Conservation (phyloP, 1,284 basidiomycete genomes). For the Cutaneotrichosporon cutaneum region DNA sequence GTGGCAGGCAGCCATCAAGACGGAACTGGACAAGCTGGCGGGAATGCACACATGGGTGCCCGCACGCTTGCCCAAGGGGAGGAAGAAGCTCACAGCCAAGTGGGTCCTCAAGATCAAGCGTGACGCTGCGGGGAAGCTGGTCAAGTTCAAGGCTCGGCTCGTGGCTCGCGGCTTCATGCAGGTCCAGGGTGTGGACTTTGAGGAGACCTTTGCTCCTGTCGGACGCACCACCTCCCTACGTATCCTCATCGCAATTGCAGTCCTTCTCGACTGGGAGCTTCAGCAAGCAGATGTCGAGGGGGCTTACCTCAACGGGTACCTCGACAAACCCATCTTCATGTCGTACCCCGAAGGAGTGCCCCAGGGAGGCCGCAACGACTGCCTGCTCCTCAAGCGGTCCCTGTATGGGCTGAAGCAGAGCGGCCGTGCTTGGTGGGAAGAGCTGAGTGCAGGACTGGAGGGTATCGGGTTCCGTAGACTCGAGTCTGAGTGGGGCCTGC, state of each 20-base stretch:
- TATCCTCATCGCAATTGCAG: conserved; percentile 52
- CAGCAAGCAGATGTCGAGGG: conserved; percentile 57
- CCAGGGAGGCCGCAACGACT: not conserved
- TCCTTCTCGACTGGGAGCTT: conserved; percentile 52
- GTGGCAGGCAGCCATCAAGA: not conserved
- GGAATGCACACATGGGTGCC: not conserved
- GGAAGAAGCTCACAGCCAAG: not conserved
- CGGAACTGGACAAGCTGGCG: conserved; percentile 1
- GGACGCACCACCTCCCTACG: conserved; percentile 51
- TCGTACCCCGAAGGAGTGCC: conserved; percentile 25
- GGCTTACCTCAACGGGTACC: conserved; percentile 55
- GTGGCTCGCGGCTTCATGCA: conserved; percentile 57
- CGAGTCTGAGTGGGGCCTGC: conserved; percentile 51
- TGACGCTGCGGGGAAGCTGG: conserved; percentile 43
- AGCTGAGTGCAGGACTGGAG: conserved; percentile 46
- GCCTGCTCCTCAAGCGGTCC: conserved; percentile 38
- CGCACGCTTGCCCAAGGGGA: not conserved
- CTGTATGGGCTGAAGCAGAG: conserved; percentile 56
- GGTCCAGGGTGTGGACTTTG: conserved; percentile 53
- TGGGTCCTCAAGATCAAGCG: conserved; percentile 48
- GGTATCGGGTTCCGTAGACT: conserved; percentile 43
- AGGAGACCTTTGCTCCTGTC: conserved; percentile 56
- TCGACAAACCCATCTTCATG: conserved; percentile 54
- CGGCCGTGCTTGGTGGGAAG: conserved; percentile 43
- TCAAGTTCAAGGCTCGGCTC: conserved; percentile 51